phyloP scores from a whole-genome alignment of 2,329 filamentous ascomycete species.

The Moelleriella libera region DNA sequence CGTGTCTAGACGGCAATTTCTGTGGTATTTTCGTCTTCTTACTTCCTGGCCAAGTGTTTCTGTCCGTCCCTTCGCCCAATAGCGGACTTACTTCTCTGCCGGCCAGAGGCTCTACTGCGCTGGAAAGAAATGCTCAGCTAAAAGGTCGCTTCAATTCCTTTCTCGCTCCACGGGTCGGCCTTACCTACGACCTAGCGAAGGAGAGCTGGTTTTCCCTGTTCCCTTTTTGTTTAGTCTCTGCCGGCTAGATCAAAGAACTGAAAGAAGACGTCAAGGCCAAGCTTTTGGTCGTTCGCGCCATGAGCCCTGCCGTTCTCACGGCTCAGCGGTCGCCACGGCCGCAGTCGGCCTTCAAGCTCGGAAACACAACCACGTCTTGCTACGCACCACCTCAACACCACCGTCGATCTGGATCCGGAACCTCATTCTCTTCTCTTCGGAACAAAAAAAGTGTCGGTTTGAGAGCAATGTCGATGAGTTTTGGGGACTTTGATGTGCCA shows the following conservation, averaged over 20 bases:
- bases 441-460: neutral
- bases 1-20: neutral
- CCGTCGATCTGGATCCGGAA: neutral
- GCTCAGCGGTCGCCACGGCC: constrained; percentile 2
- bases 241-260: too few relatives aligned
- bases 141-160: neutral
- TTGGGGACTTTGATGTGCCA: constrained; percentile 35
- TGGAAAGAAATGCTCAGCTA: constrained; percentile 1
- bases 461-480: constrained; percentile 1
- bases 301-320: constrained; percentile 4
- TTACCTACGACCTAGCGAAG: neutral
- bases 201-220: neutral
- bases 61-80: neutral
- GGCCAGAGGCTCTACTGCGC: constrained; percentile 3
- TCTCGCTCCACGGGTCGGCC: neutral
- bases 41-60: neutral
- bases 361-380: neutral
- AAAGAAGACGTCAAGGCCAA: too few relatives aligned
- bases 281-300: neutral
- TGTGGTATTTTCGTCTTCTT: neutral
- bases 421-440: neutral
- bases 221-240: neutral
- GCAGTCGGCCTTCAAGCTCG: constrained; percentile 3
- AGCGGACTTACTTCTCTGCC: constrained; percentile 2
- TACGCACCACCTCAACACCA: neutral